Evolutionary conservation across 1,284 basidiomycete species (phyloP).

Genomic region (Boletus calvinii): DNA sequence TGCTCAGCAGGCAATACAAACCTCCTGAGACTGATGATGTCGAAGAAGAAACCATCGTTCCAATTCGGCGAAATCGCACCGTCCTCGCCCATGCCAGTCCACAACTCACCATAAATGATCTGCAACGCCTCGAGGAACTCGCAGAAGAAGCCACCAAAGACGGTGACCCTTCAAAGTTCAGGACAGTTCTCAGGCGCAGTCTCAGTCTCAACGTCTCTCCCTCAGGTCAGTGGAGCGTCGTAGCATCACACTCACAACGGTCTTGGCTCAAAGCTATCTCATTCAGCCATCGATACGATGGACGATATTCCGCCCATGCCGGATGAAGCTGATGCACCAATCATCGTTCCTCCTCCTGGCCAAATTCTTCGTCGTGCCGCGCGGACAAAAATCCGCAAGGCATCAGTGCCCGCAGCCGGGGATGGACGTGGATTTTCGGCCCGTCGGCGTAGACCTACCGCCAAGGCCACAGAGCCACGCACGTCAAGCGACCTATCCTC

Average conservation of each 20-base stretch:
- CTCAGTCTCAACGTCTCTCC: conserved; percentile 86
- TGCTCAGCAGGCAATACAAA: conserved; percentile 87
- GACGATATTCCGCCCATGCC: conserved; percentile 63
- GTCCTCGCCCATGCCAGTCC: conserved; percentile 61
- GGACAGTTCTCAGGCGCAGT: conserved; percentile 82
- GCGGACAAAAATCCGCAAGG: conserved; percentile 93
- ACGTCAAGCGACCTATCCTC: conserved; percentile 65
- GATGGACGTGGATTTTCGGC: conserved; percentile 75
- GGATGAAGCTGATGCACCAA: conserved; percentile 84
- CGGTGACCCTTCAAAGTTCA: conserved; percentile 82
- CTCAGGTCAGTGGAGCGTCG: conserved; percentile 61
- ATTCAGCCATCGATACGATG: conserved; percentile 62
- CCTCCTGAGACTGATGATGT: conserved; percentile 74
- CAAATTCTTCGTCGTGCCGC: conserved; percentile 90
- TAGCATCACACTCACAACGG: conserved; percentile 10
- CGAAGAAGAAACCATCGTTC: conserved; percentile 66
- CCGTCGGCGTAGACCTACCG: conserved; percentile 37
- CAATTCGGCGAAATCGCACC: conserved; percentile 66
- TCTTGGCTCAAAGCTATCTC: conserved; percentile 21
- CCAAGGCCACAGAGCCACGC: conserved; percentile 40
- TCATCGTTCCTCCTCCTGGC: conserved; percentile 85
- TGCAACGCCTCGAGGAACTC: conserved; percentile 89
- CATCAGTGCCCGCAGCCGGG: conserved; percentile 64
- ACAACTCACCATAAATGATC: conserved; percentile 86
- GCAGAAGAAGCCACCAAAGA: conserved; percentile 85